Conservation (phyloP, 1,284 basidiomycete genomes). For the Boletellus deceptivus region DNA sequence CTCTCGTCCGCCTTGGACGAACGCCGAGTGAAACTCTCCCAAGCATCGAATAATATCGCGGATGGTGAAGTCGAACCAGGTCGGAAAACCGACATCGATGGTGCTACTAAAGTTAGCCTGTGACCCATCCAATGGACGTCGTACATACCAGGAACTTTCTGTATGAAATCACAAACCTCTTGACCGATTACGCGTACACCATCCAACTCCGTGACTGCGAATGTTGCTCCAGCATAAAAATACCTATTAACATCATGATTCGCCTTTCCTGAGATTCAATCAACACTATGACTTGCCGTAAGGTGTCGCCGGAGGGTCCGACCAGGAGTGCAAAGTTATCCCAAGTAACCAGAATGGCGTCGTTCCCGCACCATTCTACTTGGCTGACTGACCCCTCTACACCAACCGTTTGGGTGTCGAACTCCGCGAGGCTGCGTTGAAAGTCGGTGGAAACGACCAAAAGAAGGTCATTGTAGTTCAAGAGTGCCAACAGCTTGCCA, state of each 20-base stretch:
- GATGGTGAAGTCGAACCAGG: constrained; percentile 92
- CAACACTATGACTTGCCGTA: constrained; percentile 57
- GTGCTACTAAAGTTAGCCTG: constrained; percentile 43
- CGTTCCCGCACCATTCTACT: constrained; percentile 96
- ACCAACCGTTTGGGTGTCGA: constrained; percentile 60
- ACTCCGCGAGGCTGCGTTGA: constrained; percentile 84
- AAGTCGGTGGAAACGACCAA: constrained; percentile 96
- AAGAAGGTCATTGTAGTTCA: constrained; percentile 71
- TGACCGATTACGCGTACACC: constrained; percentile 82
- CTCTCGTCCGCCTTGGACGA: constrained; percentile 92
- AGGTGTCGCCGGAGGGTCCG: constrained; percentile 87
- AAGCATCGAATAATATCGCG: constrained; percentile 90
- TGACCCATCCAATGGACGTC: background rate
- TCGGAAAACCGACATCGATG: constrained; percentile 80
- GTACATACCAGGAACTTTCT: constrained; percentile 84
- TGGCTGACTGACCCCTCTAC: constrained; percentile 59
- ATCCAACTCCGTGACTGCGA: constrained; percentile 83
- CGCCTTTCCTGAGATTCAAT: constrained; percentile 1
- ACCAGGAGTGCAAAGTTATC: constrained; percentile 79
- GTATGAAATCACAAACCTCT: constrained; percentile 84
- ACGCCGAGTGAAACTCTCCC: constrained; percentile 81
- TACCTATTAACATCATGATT: constrained; percentile 67
- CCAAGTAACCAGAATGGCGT: constrained; percentile 90
- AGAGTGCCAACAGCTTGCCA: constrained; percentile 86
- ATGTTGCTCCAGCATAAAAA: constrained; percentile 73